A percentile compares a stretch with the other conserved stretches of the same genome.
Evolutionary conservation across 1,284 basidiomycete species (phyloP).

Genomic region (Rhodotorula glutinis): DNA sequence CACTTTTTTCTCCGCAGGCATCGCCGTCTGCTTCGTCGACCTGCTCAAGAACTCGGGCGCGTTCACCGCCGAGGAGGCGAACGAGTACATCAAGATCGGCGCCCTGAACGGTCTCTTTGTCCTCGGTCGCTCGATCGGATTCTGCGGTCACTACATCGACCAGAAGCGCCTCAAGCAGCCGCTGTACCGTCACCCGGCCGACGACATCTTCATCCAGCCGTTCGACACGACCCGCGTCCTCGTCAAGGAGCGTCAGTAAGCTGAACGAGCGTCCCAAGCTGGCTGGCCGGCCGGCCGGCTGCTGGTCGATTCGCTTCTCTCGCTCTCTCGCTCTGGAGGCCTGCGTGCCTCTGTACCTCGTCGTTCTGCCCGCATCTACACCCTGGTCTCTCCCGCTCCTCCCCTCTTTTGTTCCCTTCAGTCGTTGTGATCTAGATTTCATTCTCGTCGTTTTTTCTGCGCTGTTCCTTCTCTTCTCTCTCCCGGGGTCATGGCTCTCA

Average conservation of each 20-base stretch:
- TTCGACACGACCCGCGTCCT: conserved; percentile 27
- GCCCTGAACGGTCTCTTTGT: conserved; percentile 96
- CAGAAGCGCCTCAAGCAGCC: conserved; percentile 88
- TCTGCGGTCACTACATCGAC: conserved; percentile 53
- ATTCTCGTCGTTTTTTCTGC: neutral
- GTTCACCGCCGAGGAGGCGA: conserved; percentile 92
- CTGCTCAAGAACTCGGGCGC: conserved; percentile 74
- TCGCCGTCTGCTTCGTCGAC: conserved; percentile 97
- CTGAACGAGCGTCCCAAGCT: no score
- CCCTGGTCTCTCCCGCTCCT: neutral
- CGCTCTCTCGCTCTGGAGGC: neutral
- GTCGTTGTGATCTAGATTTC: neutral
- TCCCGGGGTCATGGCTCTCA: neutral
- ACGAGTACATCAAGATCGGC: conserved; percentile 94
- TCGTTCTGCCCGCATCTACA: neutral
- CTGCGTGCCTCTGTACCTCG: no score
- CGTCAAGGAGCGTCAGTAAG: conserved; percentile 31
- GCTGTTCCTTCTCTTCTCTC: neutral
- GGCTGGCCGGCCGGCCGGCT: no score
- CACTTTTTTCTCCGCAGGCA: conserved; percentile 45
- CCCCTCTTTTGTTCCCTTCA: neutral
- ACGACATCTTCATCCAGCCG: conserved; percentile 46
- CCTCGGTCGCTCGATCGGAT: conserved; percentile 93
- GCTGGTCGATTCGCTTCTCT: no score
- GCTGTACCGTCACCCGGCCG: conserved; percentile 84